Evolutionary conservation across 768 basidiomycete genomes (phyloP).

Genomic region (Cyathus striatus): DNA sequence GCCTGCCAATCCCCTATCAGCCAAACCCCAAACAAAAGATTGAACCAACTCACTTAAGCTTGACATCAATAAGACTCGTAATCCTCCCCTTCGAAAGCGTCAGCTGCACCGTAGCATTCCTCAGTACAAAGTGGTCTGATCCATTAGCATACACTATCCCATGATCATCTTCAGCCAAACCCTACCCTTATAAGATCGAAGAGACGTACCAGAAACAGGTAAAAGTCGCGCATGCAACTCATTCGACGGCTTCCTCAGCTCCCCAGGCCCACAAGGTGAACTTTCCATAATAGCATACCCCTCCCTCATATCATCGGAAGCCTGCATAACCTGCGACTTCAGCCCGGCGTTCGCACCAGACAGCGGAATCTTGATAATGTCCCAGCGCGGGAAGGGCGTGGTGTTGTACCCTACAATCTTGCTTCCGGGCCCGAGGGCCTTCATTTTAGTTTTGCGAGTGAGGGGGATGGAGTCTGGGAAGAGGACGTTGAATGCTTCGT

Average conservation of each 20-base stretch:
- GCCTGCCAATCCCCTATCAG: conserved; percentile 32
- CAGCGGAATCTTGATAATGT: conserved; percentile 69
- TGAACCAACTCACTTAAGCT: conserved; percentile 45
- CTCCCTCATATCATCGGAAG: conserved; percentile 54
- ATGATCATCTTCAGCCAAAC: background rate
- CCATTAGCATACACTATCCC: conserved; percentile 56
- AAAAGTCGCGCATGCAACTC: conserved; percentile 43
- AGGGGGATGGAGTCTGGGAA: conserved; percentile 47
- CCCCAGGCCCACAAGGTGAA: conserved; percentile 28
- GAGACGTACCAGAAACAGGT: conserved; percentile 60
- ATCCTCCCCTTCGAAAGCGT: conserved; percentile 82
- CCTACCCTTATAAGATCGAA: too few species aligned
- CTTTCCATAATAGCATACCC: conserved; percentile 73
- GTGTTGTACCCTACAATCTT: conserved; percentile 78
- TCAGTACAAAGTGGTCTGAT: conserved; percentile 66
- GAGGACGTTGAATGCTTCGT: conserved; percentile 69
- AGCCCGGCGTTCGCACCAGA: conserved; percentile 34
- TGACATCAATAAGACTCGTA: conserved; percentile 75
- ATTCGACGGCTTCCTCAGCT: conserved; percentile 28
- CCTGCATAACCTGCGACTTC: conserved; percentile 57
- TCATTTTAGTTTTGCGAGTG: conserved; percentile 25
- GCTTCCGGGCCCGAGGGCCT: conserved; percentile 25
- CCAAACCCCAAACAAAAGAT: background rate
- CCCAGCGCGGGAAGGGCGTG: conserved; percentile 72
- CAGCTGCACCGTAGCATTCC: conserved; percentile 67